Evolutionary conservation across 306 rosid species (phyloP), one percentile per base, ranked within the genome.

Genomic region (Trifolium subterraneum): DNA sequence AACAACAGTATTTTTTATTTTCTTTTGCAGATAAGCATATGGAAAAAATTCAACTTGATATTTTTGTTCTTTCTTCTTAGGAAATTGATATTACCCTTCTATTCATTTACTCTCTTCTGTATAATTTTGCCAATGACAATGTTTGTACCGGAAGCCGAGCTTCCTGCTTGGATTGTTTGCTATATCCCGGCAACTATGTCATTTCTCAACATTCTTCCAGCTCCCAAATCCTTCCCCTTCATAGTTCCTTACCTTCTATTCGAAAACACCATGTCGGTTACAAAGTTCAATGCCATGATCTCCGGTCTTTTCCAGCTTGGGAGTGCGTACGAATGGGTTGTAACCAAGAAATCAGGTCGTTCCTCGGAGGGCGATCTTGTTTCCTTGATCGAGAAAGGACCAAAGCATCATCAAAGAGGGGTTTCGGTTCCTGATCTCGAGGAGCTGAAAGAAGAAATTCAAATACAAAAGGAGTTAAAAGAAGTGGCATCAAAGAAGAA

Each of bases 41-140:
- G 92, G 89, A 90, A 90, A 81, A 93, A 93, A 82, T 93, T 93
- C 88, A 93, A 93, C 74, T 22, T 93, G 90, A 93, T 93, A 69
- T 93, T 90, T 75, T 92, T 93, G 62, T 93, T 93, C 87, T 93
- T 93, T 84, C 90, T 89, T 27, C 90, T 93, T n/a, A 79, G 98
- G 51, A 93, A 93, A 71, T 64, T 93, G 82, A 90, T 93, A 61
- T 63, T 93, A 50, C 98, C 98, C 44, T 93, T 93, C 76, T 93
- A 93, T 83, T 93, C 98, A 0, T 93, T 93, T 50, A 90, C 97
- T 39, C 89, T 93, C 2, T 93, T 93, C 83, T 93, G 98, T 58
- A 90, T 93, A 66, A 93, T 93, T 76, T 95, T 93, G 38, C 98
- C 98, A 0, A 89, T 90, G 98, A 93, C 98, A 63, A 93, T 93